Conservation (phyloP, 1,284 basidiomycete genomes). For the Cutaneotrichosporon dermatis region DNA sequence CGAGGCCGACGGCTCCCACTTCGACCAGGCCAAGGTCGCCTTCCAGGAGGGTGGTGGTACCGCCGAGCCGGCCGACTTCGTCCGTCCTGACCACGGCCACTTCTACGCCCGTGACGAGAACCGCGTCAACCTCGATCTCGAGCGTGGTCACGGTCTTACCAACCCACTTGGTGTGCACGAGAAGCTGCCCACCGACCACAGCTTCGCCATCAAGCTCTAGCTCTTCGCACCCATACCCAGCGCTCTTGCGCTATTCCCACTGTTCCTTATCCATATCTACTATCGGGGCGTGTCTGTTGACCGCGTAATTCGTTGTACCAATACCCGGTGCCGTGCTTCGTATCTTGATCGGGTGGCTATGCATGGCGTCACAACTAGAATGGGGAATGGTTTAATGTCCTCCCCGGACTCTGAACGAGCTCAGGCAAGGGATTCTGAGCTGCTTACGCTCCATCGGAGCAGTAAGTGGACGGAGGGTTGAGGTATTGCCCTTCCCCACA, state of each 20-base stretch:
- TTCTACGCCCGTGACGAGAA: background rate
- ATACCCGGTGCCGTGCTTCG: background rate
- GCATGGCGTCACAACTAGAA: background rate
- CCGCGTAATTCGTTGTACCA: conserved; percentile 4
- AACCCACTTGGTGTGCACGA: background rate
- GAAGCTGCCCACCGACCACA: conserved; percentile 5
- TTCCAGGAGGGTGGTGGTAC: conserved; percentile 67
- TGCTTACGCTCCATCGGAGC: too few species aligned
- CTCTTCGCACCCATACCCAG: background rate
- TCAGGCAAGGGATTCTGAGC: too few species aligned
- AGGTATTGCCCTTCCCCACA: too few species aligned
- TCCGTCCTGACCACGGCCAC: conserved; percentile 2
- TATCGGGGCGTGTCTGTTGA: background rate
- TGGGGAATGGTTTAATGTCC: too few species aligned
- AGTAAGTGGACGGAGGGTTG: too few species aligned
- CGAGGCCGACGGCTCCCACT: conserved; percentile 67
- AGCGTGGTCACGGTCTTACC: background rate
- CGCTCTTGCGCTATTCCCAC: background rate
- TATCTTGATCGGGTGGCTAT: conserved; percentile 1
- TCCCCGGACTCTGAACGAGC: too few species aligned
- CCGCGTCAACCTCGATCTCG: conserved; percentile 4
- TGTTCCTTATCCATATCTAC: background rate
- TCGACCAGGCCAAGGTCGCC: conserved; percentile 74
- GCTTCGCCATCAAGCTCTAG: conserved; percentile 1
- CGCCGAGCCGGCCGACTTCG: conserved; percentile 49